phyloP scores from a whole-genome alignment of 2,329 filamentous ascomycete species.

The Shiraia bambusicola region DNA sequence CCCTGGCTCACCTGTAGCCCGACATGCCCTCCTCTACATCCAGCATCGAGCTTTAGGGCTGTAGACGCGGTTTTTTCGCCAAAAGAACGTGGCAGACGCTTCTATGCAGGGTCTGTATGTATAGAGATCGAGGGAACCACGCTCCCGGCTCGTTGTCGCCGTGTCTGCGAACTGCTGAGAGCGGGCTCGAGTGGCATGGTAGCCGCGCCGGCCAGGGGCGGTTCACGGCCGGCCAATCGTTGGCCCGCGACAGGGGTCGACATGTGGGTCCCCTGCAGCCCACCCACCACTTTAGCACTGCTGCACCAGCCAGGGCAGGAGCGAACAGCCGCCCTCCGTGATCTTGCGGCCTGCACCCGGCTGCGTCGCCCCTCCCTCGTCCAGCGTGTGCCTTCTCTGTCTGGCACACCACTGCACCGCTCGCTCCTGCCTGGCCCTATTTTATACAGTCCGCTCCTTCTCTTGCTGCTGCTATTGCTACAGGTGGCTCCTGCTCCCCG shows the following conservation, averaged over 20 bases:
- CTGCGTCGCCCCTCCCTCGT: slow-evolving; percentile 32
- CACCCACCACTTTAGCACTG: too few relatives aligned
- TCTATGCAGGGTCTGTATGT: slow-evolving; percentile 28
- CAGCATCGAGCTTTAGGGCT: slow-evolving; percentile 28
- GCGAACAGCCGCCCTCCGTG: slow-evolving; percentile 35
- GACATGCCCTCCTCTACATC: slow-evolving; percentile 27
- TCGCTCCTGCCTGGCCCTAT: slow-evolving; percentile 20
- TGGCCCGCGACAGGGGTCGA: slow-evolving; percentile 8
- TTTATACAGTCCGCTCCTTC: slow-evolving; percentile 33
- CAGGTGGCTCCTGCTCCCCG: slow-evolving; percentile 24
- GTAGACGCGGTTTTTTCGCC: slow-evolving; percentile 34
- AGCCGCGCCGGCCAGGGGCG: slow-evolving; percentile 25
- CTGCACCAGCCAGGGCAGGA: too few relatives aligned
- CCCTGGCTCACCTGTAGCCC: slow-evolving; percentile 17
- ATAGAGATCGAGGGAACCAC: slow-evolving; percentile 28
- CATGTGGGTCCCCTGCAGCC: slow-evolving; percentile 16
- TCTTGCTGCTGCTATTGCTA: slow-evolving; percentile 15
- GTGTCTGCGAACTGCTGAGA: slow-evolving; percentile 21
- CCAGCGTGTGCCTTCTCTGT: slow-evolving; percentile 5
- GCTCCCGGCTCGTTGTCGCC: slow-evolving; percentile 22
- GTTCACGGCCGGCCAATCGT: slow-evolving; percentile 17
- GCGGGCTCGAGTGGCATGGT: slow-evolving; percentile 19
- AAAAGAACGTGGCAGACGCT: slow-evolving; percentile 34
- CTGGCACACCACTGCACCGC: too few relatives aligned
- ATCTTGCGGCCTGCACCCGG: slow-evolving; percentile 25